Evolutionary conservation across 2,329 filamentous ascomycete genomes (phyloP).

Genomic region (Botrytis aclada): DNA sequence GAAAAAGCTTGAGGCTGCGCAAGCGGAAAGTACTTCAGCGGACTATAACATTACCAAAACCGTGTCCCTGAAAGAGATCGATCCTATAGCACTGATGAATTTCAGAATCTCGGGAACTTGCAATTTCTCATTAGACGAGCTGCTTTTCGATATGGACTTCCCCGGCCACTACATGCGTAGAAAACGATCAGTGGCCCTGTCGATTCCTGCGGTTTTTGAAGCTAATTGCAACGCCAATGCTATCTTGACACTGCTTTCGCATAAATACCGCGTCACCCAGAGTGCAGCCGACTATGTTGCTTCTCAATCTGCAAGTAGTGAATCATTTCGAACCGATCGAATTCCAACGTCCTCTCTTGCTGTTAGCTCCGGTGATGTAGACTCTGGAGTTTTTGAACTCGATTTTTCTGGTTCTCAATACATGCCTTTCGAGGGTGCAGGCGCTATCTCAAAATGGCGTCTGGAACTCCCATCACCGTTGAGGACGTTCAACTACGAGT

Average conservation of each 20-base stretch:
- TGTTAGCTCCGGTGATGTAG: conserved; percentile 30
- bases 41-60: conserved; percentile 18
- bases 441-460: conserved; percentile 38
- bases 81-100: conserved; percentile 12
- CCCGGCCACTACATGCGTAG: conserved; percentile 20
- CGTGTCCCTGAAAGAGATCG: conserved; percentile 1
- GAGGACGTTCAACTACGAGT: not conserved
- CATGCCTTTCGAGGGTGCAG: conserved; percentile 42
- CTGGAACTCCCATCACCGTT: conserved; percentile 36
- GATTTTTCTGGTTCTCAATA: conserved; percentile 36
- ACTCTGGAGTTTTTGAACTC: conserved; percentile 40
- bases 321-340: conserved; percentile 16
- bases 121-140: conserved; percentile 15
- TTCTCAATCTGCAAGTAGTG: not conserved
- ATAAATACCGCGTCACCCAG: conserved; percentile 7
- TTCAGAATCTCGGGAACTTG: conserved; percentile 11
- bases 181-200: conserved; percentile 1
- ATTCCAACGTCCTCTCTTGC: conserved; percentile 36
- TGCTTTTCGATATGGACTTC: conserved; percentile 20
- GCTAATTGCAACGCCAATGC: not conserved
- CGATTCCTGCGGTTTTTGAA: not conserved
- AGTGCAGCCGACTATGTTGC: not conserved
- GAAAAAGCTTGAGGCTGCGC: conserved; percentile 5
- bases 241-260: not conserved
- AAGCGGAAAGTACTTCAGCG: not conserved